Evolutionary conservation across 2,329 filamentous ascomycete species (phyloP), one percentile per base, ranked within the genome.

Genomic region (Fusarium sp.): DNA sequence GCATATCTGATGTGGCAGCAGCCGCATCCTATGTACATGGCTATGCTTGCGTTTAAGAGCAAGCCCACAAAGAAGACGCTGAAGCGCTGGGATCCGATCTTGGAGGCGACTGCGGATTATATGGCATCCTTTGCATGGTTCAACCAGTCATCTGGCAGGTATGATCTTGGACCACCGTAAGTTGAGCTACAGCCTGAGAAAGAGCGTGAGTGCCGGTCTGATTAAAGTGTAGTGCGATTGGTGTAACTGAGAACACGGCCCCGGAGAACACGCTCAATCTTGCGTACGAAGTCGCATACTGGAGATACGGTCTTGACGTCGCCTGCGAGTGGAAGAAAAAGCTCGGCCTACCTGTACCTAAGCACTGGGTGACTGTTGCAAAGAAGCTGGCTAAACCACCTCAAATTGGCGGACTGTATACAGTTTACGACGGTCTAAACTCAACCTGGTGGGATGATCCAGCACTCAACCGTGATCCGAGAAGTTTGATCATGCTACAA

Each of bases 251-350:
- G 75, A 91, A 90, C 71, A 90, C 89, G 0, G 84, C 84, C 17
- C 88, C 89, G 2, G 90, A 90, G 67, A 79, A 75, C 3, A 90
- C 89, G 1, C 77, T 87, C 6, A 91, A 91, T 73, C 87, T 89
- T 24, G 85, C 88, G 1, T 91, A 91, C 63, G 89, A 91, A 80
- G 80, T 88, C 11, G 86, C 89, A 12, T 91, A 91, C 78, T 91
- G 89, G 89, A 84, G 87, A 22, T 91, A 91, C 67, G 89, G 89
- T 4, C 83, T 91, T 22, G 84, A 87, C 30, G 78, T 90, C 3
- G 89, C 89, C 8, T 81, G 83, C 6, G 74, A 79, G 15, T 91
- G 89, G 89, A 88, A 87, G 75, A 66, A 79, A 52, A 82, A 88
- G 8, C 85, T 87, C 54, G 80, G 80, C 5, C 80, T 84, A n/a